Evolutionary conservation across 140 eudicot species (phyloP).

Genomic region (Bidens hawaiensis): DNA sequence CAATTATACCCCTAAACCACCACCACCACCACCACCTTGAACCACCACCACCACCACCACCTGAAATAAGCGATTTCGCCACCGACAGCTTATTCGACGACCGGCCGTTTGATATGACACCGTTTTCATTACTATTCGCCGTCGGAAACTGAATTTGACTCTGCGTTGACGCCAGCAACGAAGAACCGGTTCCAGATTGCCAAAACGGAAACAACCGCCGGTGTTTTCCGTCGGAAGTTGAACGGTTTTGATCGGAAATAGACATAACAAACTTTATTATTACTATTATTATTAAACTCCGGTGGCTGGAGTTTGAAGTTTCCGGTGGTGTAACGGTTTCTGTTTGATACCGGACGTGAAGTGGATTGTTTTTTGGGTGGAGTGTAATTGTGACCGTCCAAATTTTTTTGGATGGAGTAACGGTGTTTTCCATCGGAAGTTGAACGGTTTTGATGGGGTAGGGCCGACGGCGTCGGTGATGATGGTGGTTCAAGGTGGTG

Average conservation of each 20-base stretch:
- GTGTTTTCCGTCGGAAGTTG: constrained; percentile 35
- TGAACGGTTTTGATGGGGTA: too few relatives aligned
- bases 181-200: constrained; percentile 58
- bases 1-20: too few relatives aligned
- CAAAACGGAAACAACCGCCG: constrained; percentile 71
- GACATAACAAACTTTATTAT: constrained; percentile 41
- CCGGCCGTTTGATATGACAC: constrained; percentile 18
- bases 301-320: too few relatives aligned
- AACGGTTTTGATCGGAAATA: constrained; percentile 27
- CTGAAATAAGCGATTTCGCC: constrained; percentile 67
- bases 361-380: not conserved
- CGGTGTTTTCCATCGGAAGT: too few relatives aligned
- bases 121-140: constrained; percentile 27
- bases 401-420: too few relatives aligned
- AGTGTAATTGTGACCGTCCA: not conserved
- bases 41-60: too few relatives aligned
- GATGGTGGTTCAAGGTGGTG: too few relatives aligned
- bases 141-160: too few relatives aligned
- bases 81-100: constrained; percentile 42
- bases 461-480: too few relatives aligned
- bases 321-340: constrained; percentile 6
- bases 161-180: constrained; percentile 49
- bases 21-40: too few relatives aligned
- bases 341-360: constrained; percentile 13
- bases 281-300: not conserved